Evolutionary conservation across 208 protist species (phyloP).

Genomic region (Vickermania ingenoplastis): DNA sequence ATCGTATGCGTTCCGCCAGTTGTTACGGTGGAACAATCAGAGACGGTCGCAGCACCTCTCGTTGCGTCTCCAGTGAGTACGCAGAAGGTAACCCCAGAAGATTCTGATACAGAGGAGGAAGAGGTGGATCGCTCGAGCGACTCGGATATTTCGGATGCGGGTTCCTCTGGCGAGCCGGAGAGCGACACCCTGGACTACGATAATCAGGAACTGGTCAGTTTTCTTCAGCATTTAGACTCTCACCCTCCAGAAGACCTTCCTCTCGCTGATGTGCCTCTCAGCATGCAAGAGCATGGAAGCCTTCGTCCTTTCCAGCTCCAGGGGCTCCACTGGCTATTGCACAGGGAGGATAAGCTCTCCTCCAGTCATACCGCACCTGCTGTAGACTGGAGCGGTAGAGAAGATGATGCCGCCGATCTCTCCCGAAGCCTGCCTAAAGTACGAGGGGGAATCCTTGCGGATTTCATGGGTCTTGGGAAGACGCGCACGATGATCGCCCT

Average conservation of each 20-base stretch:
- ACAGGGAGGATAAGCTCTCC: constrained; percentile 11
- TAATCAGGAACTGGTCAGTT: constrained; percentile 20
- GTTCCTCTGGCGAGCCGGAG: constrained; percentile 1
- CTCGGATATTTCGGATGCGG: neutral
- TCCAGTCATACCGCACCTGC: neutral
- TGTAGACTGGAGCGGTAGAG: neutral
- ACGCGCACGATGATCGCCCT: constrained; percentile 61
- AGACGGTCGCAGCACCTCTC: constrained; percentile 20
- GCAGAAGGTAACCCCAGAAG: too few species aligned
- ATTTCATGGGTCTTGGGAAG: constrained; percentile 75
- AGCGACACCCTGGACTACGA: constrained; percentile 14
- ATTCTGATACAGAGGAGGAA: too few species aligned
- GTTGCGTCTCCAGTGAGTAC: constrained; percentile 3
- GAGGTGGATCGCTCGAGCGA: neutral
- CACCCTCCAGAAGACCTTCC: constrained; percentile 36
- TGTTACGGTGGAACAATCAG: neutral
- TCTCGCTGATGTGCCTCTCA: constrained; percentile 21
- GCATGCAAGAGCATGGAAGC: constrained; percentile 23
- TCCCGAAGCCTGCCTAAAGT: constrained; percentile 3
- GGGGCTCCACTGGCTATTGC: constrained; percentile 49
- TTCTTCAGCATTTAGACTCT: constrained; percentile 35
- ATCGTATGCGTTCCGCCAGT: constrained; percentile 8
- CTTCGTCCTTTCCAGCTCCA: constrained; percentile 55
- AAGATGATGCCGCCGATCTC: neutral
- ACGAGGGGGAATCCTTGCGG: constrained; percentile 56